phyloP scores from a whole-genome alignment of 1,284 basidiomycete genomes.

The Sporisorium sorghi region DNA sequence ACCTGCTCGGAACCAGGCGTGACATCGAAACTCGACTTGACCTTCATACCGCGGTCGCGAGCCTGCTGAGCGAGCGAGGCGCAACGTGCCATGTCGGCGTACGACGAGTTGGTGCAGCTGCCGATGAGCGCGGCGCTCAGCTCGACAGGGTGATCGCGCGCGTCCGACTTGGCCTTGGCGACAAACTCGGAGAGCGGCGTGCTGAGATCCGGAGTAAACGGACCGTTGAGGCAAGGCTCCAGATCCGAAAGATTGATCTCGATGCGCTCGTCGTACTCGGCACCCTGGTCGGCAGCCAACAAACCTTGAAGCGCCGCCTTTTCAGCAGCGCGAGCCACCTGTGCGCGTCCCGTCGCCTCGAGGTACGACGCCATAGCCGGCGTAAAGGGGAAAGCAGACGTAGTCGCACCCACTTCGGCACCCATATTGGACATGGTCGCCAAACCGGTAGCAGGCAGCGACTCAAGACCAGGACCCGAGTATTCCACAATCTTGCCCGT shows the following conservation, averaged over 20 bases:
- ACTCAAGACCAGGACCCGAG: slow-evolving; percentile 90
- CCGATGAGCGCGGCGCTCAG: slow-evolving; percentile 92
- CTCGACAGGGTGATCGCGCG: slow-evolving; percentile 85
- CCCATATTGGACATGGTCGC: slow-evolving; percentile 99
- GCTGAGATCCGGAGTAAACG: slow-evolving; percentile 96
- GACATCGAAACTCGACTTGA: slow-evolving; percentile 92
- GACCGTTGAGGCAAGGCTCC: slow-evolving; percentile 92
- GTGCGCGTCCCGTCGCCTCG: slow-evolving; percentile 86
- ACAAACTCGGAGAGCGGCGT: slow-evolving; percentile 95
- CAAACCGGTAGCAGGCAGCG: slow-evolving; percentile 93
- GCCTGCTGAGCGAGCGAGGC: slow-evolving; percentile 93
- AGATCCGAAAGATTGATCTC: slow-evolving; percentile 92
- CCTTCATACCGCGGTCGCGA: slow-evolving; percentile 80
- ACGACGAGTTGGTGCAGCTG: slow-evolving; percentile 85
- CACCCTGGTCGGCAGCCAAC: slow-evolving; percentile 84
- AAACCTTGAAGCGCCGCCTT: slow-evolving; percentile 82
- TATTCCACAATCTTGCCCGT: slow-evolving; percentile 97
- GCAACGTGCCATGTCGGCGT: slow-evolving; percentile 79
- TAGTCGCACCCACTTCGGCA: slow-evolving; percentile 98
- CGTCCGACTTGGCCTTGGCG: slow-evolving; percentile 78
- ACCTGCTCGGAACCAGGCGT: slow-evolving; percentile 98
- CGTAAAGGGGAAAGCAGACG: slow-evolving; percentile 96
- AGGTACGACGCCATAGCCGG: slow-evolving; percentile 87
- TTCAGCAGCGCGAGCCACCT: slow-evolving; percentile 88
- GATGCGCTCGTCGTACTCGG: slow-evolving; percentile 95